These are phyloP conservation scores for Ophiostoma tasmaniense DNA, from an alignment of 2,329 filamentous ascomycete genomes.

Conservation along the genomic window DNA sequence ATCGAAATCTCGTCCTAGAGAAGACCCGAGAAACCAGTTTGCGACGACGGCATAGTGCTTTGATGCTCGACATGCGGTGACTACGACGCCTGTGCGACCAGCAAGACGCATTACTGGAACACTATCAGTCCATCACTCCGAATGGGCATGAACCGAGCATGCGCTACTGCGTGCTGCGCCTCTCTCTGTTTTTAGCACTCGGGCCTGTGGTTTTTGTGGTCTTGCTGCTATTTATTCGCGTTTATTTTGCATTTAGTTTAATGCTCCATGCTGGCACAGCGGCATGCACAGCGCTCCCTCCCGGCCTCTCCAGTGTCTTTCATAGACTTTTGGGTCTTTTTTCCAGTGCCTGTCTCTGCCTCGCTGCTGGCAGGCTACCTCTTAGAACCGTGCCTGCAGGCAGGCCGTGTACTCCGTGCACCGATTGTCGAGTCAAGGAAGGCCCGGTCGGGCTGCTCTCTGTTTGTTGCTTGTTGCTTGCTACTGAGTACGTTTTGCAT, in stretches of 20 bases:
- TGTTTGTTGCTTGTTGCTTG: neutral
- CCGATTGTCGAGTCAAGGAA: neutral
- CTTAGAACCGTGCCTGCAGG: neutral
- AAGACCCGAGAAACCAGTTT: neutral
- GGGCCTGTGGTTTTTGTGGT: neutral
- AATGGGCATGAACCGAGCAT: neutral
- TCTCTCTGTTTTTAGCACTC: neutral
- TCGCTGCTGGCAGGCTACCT: neutral
- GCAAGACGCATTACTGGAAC: neutral
- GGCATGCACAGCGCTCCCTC: neutral
- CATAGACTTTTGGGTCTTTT: neutral
- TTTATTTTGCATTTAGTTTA: neutral
- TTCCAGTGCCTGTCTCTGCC: neutral
- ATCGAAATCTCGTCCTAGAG: neutral
- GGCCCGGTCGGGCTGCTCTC: neutral
- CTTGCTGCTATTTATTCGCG: neutral
- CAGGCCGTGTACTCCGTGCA: neutral
- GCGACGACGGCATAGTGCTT: neutral
- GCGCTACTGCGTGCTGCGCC: conserved; percentile 5
- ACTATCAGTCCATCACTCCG: neutral
- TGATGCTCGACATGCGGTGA: neutral
- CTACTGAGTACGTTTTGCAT: too few species aligned
- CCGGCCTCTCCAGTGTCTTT: neutral
- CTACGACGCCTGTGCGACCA: conserved; percentile 1
- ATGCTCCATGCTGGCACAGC: neutral